These are phyloP conservation scores for Pythium vanterpoolii DNA, from an alignment of 352 stramenopile species.

Conservation along the genomic window DNA sequence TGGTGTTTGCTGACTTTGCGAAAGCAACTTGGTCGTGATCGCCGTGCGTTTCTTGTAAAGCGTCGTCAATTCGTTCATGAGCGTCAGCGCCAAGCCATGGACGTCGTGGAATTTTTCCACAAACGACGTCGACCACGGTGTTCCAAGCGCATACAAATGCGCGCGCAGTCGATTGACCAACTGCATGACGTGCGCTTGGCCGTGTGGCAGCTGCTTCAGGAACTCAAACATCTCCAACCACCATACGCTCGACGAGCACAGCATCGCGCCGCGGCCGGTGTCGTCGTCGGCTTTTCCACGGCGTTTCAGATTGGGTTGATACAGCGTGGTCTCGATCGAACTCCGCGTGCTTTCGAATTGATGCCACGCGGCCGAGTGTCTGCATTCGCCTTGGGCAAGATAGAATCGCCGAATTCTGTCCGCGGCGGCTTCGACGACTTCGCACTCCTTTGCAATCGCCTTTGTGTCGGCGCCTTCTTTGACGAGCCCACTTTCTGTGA, in stretches of 20 bases:
- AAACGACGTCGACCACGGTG: conserved; percentile 47
- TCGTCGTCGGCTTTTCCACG: not conserved
- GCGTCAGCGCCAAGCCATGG: conserved; percentile 40
- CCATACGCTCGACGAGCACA: conserved; percentile 43
- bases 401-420: conserved; percentile 19
- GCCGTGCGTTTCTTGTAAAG: conserved; percentile 32
- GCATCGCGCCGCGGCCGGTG: conserved; percentile 3
- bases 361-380: conserved; percentile 3
- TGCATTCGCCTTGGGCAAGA: conserved; percentile 9
- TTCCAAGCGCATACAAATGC: conserved; percentile 37
- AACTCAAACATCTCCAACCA: conserved; percentile 43
- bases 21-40: conserved; percentile 35
- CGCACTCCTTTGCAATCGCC: conserved; percentile 37
- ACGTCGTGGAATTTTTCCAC: conserved; percentile 40
- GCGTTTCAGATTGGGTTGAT: not conserved
- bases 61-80: conserved; percentile 48
- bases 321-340: conserved; percentile 13
- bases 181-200: not conserved
- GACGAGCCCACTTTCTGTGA: conserved; percentile 22
- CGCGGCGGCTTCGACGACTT: not conserved
- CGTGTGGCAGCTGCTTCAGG: conserved; percentile 22
- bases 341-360: conserved; percentile 4
- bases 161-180: conserved; percentile 46
- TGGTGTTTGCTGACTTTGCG: conserved; percentile 35
- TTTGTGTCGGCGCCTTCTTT: not conserved